Evolutionary conservation across 2,329 filamentous ascomycete genomes (phyloP), one percentile per base, ranked within the genome.

Genomic region (Rosellinia necatrix): DNA sequence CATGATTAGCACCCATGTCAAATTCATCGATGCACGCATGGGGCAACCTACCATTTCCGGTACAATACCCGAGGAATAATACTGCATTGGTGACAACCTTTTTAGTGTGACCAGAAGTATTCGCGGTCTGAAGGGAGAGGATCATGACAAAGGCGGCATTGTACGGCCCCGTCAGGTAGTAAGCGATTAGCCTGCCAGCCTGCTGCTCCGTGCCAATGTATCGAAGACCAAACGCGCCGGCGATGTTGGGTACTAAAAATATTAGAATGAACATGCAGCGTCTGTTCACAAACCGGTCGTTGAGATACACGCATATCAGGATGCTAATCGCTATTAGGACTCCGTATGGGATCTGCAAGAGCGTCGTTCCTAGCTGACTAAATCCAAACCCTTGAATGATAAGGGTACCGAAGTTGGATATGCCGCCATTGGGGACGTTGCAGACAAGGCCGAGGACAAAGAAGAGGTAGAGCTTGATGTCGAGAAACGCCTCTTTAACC

Each of bases 1-100:
- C n/a, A 15, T 1, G 7, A 9, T 55, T 29, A 56, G 56, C 19
- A 22, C 8, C 4, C 7, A 10, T 24, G 7, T 12, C 25, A 9
- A 6, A 24, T 19, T 37, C 13, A 29, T 2, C 6, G 4, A 3
- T 34, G 9, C 2, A 30, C n/a, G n/a, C 29, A 35, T 4, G 32
- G 21, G 10, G 34, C 3, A 15, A 52, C 57, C 46, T 53, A 64
- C 64, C 62, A 58, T 83, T 82, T 8, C 80, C 81, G 0, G 75
- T 75, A 59, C 78, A 81, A 60, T 81, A 81, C 0, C 79, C 79
- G 2, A 82, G 68, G 65, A 82, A 82, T 3, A 83, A 69, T 2
- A 81, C 73, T 1, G 79, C 81, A 58, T 84, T 84, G n/a, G 79
- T 81, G 37, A 83, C 76, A 2, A 85, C 81, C 65, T 86, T 83